phyloP scores from a whole-genome alignment of 768 basidiomycete genomes.

The Podaxis mareebaensis region DNA sequence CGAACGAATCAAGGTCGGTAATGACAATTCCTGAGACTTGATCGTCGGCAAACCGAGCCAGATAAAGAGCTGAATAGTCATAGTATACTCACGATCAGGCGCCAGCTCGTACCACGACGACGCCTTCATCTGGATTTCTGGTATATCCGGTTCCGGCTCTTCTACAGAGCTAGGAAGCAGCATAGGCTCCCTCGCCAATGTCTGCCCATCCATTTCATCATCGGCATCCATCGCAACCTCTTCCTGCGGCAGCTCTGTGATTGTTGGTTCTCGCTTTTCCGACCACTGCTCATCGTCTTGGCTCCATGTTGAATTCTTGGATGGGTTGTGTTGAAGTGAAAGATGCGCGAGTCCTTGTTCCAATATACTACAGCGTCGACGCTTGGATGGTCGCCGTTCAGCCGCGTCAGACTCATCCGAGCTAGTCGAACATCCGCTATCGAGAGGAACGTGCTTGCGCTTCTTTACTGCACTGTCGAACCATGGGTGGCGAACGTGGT shows the following conservation, averaged over 20 bases:
- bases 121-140: constrained; percentile 64
- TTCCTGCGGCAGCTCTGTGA: background rate
- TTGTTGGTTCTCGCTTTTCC: background rate
- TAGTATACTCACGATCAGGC: constrained; percentile 55
- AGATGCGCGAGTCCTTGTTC: constrained; percentile 63
- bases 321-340: constrained; percentile 26
- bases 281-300: constrained; percentile 4
- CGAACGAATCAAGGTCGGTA: constrained; percentile 55
- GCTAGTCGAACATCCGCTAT: constrained; percentile 18
- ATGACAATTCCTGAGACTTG: constrained; percentile 58
- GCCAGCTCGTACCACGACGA: constrained; percentile 71
- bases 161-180: constrained; percentile 33
- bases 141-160: constrained; percentile 41
- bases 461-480: constrained; percentile 39
- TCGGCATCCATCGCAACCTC: constrained; percentile 13
- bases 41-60: background rate
- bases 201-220: constrained; percentile 2
- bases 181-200: background rate
- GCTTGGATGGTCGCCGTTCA: constrained; percentile 37
- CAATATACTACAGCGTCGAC: constrained; percentile 47
- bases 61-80: constrained; percentile 2
- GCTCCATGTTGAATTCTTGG: constrained; percentile 15
- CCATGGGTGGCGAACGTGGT: constrained; percentile 44
- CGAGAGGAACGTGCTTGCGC: constrained; percentile 34
- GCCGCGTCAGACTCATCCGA: constrained; percentile 21